Evolutionary conservation across 495 filamentous ascomycete genomes (phyloP).

Genomic region (Penicillium atrosanguineum): DNA sequence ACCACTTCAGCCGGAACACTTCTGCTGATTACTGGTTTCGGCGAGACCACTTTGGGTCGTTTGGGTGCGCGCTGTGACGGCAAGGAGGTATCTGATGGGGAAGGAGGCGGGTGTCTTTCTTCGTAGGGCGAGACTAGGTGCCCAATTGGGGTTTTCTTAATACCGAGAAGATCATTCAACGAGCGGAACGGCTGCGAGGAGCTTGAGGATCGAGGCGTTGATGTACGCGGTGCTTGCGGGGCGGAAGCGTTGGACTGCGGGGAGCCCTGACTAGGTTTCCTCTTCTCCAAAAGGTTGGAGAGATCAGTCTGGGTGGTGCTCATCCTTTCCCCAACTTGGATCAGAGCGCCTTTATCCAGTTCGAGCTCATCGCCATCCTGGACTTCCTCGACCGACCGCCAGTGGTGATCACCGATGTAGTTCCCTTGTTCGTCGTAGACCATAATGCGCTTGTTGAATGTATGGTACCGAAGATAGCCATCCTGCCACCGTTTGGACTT

Average conservation of each 20-base stretch:
- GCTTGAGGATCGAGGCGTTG: conserved; percentile 24
- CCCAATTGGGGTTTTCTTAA: conserved; percentile 47
- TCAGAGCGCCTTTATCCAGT: conserved; percentile 71
- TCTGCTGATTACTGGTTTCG: conserved; percentile 3
- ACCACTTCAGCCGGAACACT: conserved; percentile 14
- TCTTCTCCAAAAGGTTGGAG: conserved; percentile 67
- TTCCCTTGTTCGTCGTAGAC: conserved; percentile 80
- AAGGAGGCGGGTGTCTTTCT: conserved; percentile 22
- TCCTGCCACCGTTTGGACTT: conserved; percentile 95
- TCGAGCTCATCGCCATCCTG: conserved; percentile 79
- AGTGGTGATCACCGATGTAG: conserved; percentile 82
- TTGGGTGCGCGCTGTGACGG: conserved; percentile 42
- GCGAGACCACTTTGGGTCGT: conserved; percentile 37
- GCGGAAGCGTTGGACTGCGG: conserved; percentile 16
- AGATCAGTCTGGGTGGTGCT: conserved; percentile 75
- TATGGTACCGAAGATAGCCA: conserved; percentile 81
- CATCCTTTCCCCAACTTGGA: conserved; percentile 73
- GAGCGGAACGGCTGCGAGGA: conserved; percentile 44
- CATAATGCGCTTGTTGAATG: conserved; percentile 90
- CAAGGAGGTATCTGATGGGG: conserved; percentile 11
- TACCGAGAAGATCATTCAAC: conserved; percentile 57
- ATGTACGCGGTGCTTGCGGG: conserved; percentile 14
- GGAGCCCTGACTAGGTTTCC: conserved; percentile 29
- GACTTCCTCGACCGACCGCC: conserved; percentile 61
- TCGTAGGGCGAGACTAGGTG: conserved; percentile 53